These are phyloP conservation scores for Camelina laxa DNA, from an alignment of 345 rosid genomes.

Conservation along the genomic window DNA sequence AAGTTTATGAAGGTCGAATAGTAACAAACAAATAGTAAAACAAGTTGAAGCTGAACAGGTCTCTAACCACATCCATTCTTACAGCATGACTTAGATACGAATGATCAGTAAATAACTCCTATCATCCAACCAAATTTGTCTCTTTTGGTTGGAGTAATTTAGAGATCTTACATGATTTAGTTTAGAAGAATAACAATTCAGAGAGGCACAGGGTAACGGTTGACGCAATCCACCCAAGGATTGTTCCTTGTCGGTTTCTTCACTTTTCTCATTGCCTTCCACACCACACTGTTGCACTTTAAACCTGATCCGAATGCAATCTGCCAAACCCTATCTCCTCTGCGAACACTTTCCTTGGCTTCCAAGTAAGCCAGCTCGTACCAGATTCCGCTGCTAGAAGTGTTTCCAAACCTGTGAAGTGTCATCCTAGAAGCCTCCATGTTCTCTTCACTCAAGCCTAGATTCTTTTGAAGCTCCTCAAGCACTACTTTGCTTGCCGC, in stretches of 20 bases:
- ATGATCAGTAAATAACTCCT: conserved; percentile 33
- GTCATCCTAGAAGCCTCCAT: conserved; percentile 92
- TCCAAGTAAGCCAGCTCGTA: conserved; percentile 88
- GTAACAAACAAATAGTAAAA: conserved; percentile 29
- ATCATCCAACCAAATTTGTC: conserved; percentile 31
- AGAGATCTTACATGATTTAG: conserved; percentile 33
- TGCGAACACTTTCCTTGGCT: conserved; percentile 77
- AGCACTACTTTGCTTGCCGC: conserved; percentile 83
- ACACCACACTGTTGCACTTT: conserved; percentile 93
- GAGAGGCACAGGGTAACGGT: conserved; percentile 63
- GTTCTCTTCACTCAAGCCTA: conserved; percentile 74
- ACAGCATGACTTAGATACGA: conserved; percentile 25
- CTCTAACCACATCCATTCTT: conserved; percentile 28
- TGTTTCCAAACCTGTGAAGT: conserved; percentile 84
- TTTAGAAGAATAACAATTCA: conserved; percentile 29
- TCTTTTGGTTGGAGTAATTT: conserved; percentile 28
- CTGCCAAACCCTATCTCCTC: conserved; percentile 91
- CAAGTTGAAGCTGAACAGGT: conserved; percentile 30
- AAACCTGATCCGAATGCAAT: conserved; percentile 88
- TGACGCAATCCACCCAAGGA: conserved; percentile 80
- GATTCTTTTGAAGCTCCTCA: conserved; percentile 86
- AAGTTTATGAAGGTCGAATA: conserved; percentile 23
- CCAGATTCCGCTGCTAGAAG: conserved; percentile 93
- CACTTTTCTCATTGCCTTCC: conserved; percentile 72
- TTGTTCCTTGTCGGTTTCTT: conserved; percentile 63